Evolutionary conservation across 164 flowering plant species (phyloP).

Genomic region (Vitis labrusca): DNA sequence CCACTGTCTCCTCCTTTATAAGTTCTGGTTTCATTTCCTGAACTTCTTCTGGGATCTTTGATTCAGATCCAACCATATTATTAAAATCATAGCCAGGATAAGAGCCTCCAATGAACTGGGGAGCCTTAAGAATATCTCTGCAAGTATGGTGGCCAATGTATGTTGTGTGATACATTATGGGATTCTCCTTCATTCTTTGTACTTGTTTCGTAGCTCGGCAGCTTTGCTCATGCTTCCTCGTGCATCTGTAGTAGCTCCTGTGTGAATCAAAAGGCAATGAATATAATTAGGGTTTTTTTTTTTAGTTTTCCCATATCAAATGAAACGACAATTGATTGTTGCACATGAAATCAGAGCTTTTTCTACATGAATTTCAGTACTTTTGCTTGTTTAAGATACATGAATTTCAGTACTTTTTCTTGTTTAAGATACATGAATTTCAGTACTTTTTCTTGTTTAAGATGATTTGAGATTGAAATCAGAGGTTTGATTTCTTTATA

Average conservation of each 20-base stretch:
- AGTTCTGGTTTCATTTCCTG: conserved; percentile 3
- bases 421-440: too few relatives aligned
- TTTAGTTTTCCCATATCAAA: too few relatives aligned
- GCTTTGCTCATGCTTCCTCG: conserved; percentile 44
- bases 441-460: too few relatives aligned
- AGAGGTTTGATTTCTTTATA: neutral
- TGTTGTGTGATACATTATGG: conserved; percentile 33
- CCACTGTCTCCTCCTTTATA: conserved; percentile 5
- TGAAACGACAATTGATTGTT: too few relatives aligned
- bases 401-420: too few relatives aligned
- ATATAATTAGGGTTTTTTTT: too few relatives aligned
- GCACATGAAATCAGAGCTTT: too few relatives aligned
- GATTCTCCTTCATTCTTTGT: conserved; percentile 42
- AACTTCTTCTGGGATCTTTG: neutral
- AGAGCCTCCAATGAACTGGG: conserved; percentile 20
- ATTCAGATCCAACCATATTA: neutral
- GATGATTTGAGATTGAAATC: neutral
- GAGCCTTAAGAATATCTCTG: conserved; percentile 20
- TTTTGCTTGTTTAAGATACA: too few relatives aligned
- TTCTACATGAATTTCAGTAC: too few relatives aligned
- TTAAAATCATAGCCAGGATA: conserved; percentile 6
- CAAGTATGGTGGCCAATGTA: conserved; percentile 68
- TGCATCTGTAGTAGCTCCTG: conserved; percentile 54
- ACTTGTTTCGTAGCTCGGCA: conserved; percentile 62
- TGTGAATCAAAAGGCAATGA: conserved; percentile 5